Base-by-base conservation (phyloP, 768 basidiomycete genomes). In the Lentinus tigrinus region DNA sequence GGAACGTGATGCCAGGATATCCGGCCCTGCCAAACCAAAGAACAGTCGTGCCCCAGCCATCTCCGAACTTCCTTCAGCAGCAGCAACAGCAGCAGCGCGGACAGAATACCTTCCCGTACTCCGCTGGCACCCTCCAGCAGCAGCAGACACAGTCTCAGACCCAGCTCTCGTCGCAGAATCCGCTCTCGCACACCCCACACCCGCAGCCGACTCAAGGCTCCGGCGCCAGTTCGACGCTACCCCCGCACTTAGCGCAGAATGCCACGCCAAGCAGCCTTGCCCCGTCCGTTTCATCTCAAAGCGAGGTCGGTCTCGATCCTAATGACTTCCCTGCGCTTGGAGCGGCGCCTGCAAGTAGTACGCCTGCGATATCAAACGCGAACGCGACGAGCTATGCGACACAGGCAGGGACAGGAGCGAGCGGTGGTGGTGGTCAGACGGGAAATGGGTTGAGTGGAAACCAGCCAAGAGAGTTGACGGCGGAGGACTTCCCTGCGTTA, bases 281-380 rank as follows among this genome's bases (percentile, higher is more conserved):
- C 37, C 82, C 85, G 47, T 84, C 84, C 47, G 81, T 78, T 60
- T 85, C 84, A 50, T 87, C 87, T 26, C 77, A 82, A 34, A 87
- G 81, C 70, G 91, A 92, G 68, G 85, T 89, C 57, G 88, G 86
- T 19, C 83, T 92, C 38, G 91, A 93, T 77, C 90, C 85, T 31
- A 91, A 90, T 67, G 91, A 92, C 72, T 92, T 93, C 65, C 91
- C 91, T n/a, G 91, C 89, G 14, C 82, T 93, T 19, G 91, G 91
- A 31, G 77, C 81, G 39, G 85, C 86, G 42, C 79, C 81, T 14
- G 80, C 77, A 36, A 69, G 63, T 75, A 62, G 75, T 54, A 59
- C 78, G 63, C 76, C 77, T 58, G 76, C 69, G 8, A 63, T 74
- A 21, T 57, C 72, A 17, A 73, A 65, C 31, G 75, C 71, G 36